phyloP scores from a whole-genome alignment of 306 rosid species.

The Arachis stenosperma region DNA sequence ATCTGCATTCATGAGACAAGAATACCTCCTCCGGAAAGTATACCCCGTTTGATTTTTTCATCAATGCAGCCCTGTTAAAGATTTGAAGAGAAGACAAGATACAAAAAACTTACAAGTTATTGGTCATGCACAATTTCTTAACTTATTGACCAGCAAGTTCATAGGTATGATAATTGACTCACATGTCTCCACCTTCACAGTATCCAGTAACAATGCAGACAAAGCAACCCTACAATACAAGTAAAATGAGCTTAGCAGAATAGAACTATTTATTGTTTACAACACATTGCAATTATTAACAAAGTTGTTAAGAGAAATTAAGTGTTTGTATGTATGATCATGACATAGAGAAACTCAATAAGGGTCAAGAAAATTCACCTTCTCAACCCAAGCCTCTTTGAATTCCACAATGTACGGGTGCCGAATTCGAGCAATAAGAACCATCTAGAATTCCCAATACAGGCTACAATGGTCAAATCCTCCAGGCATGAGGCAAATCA shows the following conservation, averaged over 20 bases:
- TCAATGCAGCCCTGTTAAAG: constrained; percentile 76
- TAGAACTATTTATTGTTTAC: constrained; percentile 28
- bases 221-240: constrained; percentile 85
- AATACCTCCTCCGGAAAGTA: constrained; percentile 91
- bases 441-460: constrained; percentile 67
- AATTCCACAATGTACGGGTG: constrained; percentile 88
- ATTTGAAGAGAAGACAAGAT: constrained; percentile 22
- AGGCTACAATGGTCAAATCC: constrained; percentile 22
- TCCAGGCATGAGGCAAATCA: constrained; percentile 8
- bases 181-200: constrained; percentile 99
- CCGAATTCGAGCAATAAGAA: constrained; percentile 85
- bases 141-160: constrained; percentile 22
- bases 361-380: constrained; percentile 50
- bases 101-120: constrained; percentile 10
- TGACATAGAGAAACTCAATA: neutral
- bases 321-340: neutral
- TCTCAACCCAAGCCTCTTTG: constrained; percentile 98
- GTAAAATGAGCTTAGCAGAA: constrained; percentile 14
- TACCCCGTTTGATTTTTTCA: constrained; percentile 85
- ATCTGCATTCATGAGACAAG: constrained; percentile 17
- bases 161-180: constrained; percentile 44
- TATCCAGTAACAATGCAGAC: constrained; percentile 98
- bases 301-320: neutral
- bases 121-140: neutral
- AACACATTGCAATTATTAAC: neutral